These are phyloP conservation scores for Termitomyces sp. DNA, from an alignment of 768 basidiomycete species.

Conservation along the genomic window DNA sequence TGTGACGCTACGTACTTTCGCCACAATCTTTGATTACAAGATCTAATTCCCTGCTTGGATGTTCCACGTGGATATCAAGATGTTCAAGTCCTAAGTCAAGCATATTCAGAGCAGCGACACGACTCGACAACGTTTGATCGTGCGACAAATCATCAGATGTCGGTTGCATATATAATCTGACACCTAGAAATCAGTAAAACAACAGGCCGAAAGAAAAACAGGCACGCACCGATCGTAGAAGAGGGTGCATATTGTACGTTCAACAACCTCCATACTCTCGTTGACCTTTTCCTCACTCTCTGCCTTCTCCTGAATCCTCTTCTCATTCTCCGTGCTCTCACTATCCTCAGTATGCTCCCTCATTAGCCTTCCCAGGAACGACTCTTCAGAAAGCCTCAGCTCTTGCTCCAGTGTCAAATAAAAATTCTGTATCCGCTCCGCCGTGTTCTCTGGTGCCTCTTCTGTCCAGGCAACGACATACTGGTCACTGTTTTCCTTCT, in stretches of 20 bases:
- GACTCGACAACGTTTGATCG: constrained; percentile 83
- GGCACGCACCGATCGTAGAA: constrained; percentile 77
- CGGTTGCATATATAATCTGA: constrained; percentile 71
- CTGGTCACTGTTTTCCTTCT: constrained; percentile 17
- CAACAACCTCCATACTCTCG: constrained; percentile 67
- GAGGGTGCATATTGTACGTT: constrained; percentile 59
- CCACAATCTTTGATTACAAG: constrained; percentile 70
- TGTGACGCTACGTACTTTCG: constrained; percentile 48
- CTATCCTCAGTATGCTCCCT: constrained; percentile 22
- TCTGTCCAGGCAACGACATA: constrained; percentile 38
- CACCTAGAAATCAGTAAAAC: neutral
- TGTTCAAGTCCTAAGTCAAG: constrained; percentile 85
- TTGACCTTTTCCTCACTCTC: constrained; percentile 42
- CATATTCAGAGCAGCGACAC: constrained; percentile 88
- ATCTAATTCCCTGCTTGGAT: constrained; percentile 45
- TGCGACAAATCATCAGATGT: constrained; percentile 71
- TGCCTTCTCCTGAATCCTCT: constrained; percentile 24
- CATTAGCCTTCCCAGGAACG: constrained; percentile 22
- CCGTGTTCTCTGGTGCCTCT: constrained; percentile 46
- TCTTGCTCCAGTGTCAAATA: constrained; percentile 63
- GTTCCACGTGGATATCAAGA: constrained; percentile 77
- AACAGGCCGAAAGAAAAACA: neutral
- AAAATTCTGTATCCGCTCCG: constrained; percentile 63
- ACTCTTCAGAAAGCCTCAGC: constrained; percentile 36
- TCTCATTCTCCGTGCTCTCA: constrained; percentile 26